A percentile compares a stretch with the other conserved stretches of the same genome.
Conservation (phyloP, 345 rosid species). For the Lenwebbia sp. region DNA sequence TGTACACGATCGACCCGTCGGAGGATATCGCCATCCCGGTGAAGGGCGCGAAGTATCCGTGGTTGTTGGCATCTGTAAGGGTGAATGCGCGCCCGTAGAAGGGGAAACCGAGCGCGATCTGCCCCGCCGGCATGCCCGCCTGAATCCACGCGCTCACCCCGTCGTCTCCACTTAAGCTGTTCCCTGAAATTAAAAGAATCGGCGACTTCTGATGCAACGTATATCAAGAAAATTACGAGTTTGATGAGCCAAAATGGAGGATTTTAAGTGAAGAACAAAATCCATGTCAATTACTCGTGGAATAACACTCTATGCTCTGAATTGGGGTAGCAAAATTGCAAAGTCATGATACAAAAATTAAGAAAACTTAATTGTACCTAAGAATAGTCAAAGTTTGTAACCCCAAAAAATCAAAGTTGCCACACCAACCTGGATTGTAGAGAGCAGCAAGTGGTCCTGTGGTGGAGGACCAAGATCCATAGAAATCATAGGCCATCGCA, state of each 20-base stretch:
- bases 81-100: conserved; percentile 48
- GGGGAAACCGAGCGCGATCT: conserved; percentile 50
- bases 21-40: conserved; percentile 18
- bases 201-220: background rate
- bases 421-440: conserved; percentile 24
- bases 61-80: conserved; percentile 32
- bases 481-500: conserved; percentile 53
- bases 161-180: conserved; percentile 33
- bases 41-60: conserved; percentile 41
- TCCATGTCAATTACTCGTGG: background rate
- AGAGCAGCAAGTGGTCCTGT: conserved; percentile 56
- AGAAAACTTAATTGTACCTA: background rate
- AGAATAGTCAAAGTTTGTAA: background rate
- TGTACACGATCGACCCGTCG: conserved; percentile 18
- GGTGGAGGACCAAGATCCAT: conserved; percentile 29
- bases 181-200: background rate
- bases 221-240: background rate
- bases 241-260: background rate
- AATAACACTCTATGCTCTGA: background rate
- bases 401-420: background rate
- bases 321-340: background rate
- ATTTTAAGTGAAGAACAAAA: background rate
- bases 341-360: background rate
- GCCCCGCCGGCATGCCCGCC: conserved; percentile 28
- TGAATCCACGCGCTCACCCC: conserved; percentile 45